These are phyloP conservation scores for Hericium erinaceus DNA, from an alignment of 768 basidiomycete genomes.

Conservation along the genomic window DNA sequence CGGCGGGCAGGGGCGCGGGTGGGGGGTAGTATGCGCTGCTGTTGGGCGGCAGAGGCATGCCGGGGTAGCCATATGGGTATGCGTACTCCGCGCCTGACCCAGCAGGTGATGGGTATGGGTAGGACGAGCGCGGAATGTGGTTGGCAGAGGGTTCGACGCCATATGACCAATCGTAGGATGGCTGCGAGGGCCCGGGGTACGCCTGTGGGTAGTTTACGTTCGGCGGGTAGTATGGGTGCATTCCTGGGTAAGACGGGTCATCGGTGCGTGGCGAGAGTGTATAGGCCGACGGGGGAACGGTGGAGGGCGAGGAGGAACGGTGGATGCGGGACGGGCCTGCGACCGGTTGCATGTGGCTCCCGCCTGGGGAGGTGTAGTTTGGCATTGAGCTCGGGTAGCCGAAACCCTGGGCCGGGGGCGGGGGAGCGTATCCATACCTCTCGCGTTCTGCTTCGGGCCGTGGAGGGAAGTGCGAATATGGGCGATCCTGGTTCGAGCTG, in stretches of 20 bases:
- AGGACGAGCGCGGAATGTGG: conserved; percentile 3
- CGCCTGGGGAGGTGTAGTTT: background rate
- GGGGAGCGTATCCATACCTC: background rate
- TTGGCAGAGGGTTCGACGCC: conserved; percentile 4
- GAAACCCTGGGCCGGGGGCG: background rate
- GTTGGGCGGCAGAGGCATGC: too few species aligned
- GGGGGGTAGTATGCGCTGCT: background rate
- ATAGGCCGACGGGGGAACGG: background rate
- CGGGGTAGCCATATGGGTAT: too few species aligned
- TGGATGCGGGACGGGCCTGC: background rate
- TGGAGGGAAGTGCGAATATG: background rate
- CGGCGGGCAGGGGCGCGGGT: background rate
- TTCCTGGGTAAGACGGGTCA: background rate
- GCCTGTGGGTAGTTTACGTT: background rate
- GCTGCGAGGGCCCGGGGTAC: background rate
- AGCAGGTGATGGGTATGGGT: background rate
- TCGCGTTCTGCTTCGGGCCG: background rate
- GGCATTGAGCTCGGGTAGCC: background rate
- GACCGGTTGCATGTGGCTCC: background rate
- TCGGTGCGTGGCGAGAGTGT: background rate
- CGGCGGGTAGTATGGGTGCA: background rate
- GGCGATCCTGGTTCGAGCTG: too few species aligned
- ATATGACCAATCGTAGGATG: background rate
- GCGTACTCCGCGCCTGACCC: background rate
- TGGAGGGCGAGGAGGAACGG: background rate